phyloP scores from a whole-genome alignment of 257 asterid species.

The Verbascum thapsus region DNA sequence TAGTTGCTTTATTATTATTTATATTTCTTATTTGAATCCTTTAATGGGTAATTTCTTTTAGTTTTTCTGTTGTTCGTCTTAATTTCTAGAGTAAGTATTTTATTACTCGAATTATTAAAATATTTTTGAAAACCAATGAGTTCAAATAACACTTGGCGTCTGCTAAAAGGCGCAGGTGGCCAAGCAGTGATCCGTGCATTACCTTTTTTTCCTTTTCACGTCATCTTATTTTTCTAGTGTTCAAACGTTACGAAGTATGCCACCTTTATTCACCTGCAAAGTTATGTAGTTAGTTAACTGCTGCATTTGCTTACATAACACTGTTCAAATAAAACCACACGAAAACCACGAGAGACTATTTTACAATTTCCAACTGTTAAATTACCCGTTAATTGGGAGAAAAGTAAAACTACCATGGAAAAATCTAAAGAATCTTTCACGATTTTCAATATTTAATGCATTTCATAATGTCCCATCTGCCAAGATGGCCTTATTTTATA shows the following conservation, averaged over 20 bases:
- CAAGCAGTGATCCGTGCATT: not conserved
- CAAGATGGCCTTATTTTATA: slow-evolving; percentile 10
- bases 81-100: too few relatives aligned
- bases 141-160: slow-evolving; percentile 24
- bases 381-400: not conserved
- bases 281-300: slow-evolving; percentile 6
- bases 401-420: not conserved
- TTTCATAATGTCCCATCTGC: slow-evolving; percentile 30
- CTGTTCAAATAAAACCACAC: not conserved
- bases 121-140: too few relatives aligned
- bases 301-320: slow-evolving; percentile 21
- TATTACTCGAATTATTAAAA: too few relatives aligned
- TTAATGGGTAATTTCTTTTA: too few relatives aligned
- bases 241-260: not conserved
- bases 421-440: too few relatives aligned
- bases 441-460: not conserved
- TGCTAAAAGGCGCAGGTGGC: slow-evolving; percentile 15
- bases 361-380: too few relatives aligned
- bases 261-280: slow-evolving; percentile 16
- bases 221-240: not conserved
- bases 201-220: slow-evolving; percentile 11
- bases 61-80: too few relatives aligned
- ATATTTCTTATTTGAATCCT: too few relatives aligned
- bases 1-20: too few relatives aligned
- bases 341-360: not conserved